phyloP scores from a whole-genome alignment of 495 filamentous ascomycete species.

The Aspergillus steynii region DNA sequence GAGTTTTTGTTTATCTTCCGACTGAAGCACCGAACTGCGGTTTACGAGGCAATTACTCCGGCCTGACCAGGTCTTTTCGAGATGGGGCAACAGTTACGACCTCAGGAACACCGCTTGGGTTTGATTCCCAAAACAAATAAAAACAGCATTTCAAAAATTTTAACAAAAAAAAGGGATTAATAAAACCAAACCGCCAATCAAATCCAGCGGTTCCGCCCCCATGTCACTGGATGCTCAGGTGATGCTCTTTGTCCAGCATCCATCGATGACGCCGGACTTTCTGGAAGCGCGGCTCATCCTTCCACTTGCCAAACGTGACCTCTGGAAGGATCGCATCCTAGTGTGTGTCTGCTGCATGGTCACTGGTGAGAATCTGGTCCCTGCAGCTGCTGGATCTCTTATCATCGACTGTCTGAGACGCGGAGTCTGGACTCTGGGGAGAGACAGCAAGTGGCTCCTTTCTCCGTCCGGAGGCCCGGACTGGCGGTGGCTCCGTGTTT shows the following conservation, averaged over 20 bases:
- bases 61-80: not conserved
- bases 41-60: no score
- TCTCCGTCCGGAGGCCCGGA: conserved; percentile 3
- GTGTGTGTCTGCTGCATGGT: not conserved
- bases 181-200: not conserved
- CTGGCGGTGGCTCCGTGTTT: no score
- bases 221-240: not conserved
- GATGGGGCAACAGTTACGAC: not conserved
- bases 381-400: conserved; percentile 6
- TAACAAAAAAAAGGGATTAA: no score
- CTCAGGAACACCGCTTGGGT: not conserved
- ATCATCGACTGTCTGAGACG: no score
- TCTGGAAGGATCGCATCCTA: not conserved
- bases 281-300: not conserved
- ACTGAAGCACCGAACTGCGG: no score
- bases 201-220: not conserved
- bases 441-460: not conserved
- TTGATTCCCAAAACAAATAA: not conserved
- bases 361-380: not conserved
- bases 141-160: no score
- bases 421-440: conserved; percentile 4
- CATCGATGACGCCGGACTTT: not conserved
- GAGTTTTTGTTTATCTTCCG: no score
- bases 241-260: not conserved
- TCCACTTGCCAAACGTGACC: not conserved